These are phyloP conservation scores for Cyberlindnera veronae DNA, from an alignment of 805 yeast species.

Conservation along the genomic window DNA sequence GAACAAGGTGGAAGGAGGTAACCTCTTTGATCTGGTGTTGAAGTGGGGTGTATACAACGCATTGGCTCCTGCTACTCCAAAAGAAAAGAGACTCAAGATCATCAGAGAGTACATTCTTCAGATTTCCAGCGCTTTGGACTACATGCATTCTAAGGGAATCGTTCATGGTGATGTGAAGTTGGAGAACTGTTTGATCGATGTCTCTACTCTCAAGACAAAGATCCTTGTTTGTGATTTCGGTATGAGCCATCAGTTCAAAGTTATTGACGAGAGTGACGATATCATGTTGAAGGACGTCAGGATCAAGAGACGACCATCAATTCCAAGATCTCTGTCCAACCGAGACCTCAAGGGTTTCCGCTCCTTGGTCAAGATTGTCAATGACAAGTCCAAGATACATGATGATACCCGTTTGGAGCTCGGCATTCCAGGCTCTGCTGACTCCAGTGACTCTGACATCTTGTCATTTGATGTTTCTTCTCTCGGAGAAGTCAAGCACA, in stretches of 20 bases:
- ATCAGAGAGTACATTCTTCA: constrained; percentile 45
- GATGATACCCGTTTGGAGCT: constrained; percentile 28
- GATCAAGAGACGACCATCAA: constrained; percentile 28
- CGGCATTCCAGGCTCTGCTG: constrained; percentile 1
- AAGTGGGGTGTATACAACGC: constrained; percentile 53
- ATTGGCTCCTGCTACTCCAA: constrained; percentile 26
- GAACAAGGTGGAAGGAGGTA: constrained; percentile 67
- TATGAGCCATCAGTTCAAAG: constrained; percentile 46
- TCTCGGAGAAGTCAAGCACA: constrained; percentile 13
- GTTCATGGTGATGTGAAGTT: constrained; percentile 78
- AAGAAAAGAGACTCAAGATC: constrained; percentile 33
- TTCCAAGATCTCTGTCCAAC: constrained; percentile 34
- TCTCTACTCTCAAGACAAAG: constrained; percentile 31
- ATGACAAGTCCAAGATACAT: constrained; percentile 28
- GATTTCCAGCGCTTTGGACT: constrained; percentile 55
- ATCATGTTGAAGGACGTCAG: constrained; percentile 26
- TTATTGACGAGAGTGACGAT: constrained; percentile 18
- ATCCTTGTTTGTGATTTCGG: constrained; percentile 86
- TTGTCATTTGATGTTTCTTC: constrained; percentile 18
- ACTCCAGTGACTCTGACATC: constrained; percentile 5
- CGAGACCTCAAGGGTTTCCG: constrained; percentile 13
- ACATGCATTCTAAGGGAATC: constrained; percentile 60
- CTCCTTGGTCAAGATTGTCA: constrained; percentile 24
- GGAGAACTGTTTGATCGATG: constrained; percentile 63
- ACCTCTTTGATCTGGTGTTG: constrained; percentile 72